These are phyloP conservation scores for Penicillium sp. DNA, from an alignment of 2,329 filamentous ascomycete species.

Conservation along the genomic window DNA sequence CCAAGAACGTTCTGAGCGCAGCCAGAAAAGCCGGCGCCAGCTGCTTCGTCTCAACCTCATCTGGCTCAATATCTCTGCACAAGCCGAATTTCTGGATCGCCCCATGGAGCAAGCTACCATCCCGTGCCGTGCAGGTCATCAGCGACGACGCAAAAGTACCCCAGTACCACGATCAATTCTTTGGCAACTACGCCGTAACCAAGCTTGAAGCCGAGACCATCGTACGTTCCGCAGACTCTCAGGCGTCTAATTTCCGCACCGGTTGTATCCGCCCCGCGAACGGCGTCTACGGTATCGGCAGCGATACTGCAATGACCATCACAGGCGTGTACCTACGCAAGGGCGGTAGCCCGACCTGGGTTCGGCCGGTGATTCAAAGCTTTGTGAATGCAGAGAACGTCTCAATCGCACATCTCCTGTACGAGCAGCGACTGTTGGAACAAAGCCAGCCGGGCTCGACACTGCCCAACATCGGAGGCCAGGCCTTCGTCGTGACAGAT, in stretches of 20 bases:
- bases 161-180: slow-evolving; percentile 45
- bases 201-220: slow-evolving; percentile 55
- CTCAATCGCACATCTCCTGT: slow-evolving; percentile 54
- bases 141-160: slow-evolving; percentile 45
- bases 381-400: slow-evolving; percentile 54
- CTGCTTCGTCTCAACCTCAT: slow-evolving; percentile 55
- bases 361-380: slow-evolving; percentile 48
- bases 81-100: slow-evolving; percentile 45
- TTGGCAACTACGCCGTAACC: slow-evolving; percentile 50
- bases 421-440: slow-evolving; percentile 52
- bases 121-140: slow-evolving; percentile 47
- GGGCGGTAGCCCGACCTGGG: slow-evolving; percentile 45
- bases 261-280: slow-evolving; percentile 56
- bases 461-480: slow-evolving; percentile 40
- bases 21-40: slow-evolving; percentile 49
- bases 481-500: slow-evolving; percentile 54
- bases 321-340: slow-evolving; percentile 42
- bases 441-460: slow-evolving; percentile 18
- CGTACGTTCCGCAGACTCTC: slow-evolving; percentile 47
- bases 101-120: slow-evolving; percentile 45
- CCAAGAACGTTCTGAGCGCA: slow-evolving; percentile 50
- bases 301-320: slow-evolving; percentile 39
- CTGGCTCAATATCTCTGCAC: slow-evolving; percentile 47
- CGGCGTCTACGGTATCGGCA: slow-evolving; percentile 52
- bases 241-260: slow-evolving; percentile 47